Conservation (phyloP, 495 filamentous ascomycete species). For the Hypoxylon lienhwacheense region DNA sequence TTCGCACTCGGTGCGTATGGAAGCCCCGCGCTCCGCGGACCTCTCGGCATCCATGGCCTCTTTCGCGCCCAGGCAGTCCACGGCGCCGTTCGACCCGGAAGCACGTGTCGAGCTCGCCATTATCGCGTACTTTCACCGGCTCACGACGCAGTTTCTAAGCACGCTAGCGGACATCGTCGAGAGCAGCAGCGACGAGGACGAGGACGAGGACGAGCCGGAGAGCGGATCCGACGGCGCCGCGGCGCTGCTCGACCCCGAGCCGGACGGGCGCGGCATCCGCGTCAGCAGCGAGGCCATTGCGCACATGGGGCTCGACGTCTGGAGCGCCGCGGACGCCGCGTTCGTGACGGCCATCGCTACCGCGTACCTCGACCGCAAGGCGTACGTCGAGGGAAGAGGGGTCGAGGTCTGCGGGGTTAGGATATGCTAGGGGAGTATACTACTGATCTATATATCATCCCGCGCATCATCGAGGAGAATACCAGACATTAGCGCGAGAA, state of each 20-base stretch:
- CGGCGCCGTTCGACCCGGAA: conserved; percentile 30
- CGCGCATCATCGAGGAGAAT: no score
- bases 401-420: conserved; percentile 81
- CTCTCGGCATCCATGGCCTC: no score
- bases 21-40: conserved; percentile 35
- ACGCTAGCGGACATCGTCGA: conserved; percentile 71
- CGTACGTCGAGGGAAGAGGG: conserved; percentile 68
- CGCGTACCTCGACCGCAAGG: conserved; percentile 71
- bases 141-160: conserved; percentile 71
- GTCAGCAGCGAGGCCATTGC: conserved; percentile 71
- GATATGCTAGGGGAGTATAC: conserved; percentile 63
- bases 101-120: conserved; percentile 67
- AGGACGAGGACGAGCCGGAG: conserved; percentile 43
- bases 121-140: conserved; percentile 88
- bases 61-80: conserved; percentile 33
- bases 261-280: conserved; percentile 49
- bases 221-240: conserved; percentile 33
- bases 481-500: not conserved
- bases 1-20: conserved; percentile 36
- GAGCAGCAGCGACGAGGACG: conserved; percentile 55
- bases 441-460: no score
- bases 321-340: conserved; percentile 74
- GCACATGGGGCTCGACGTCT: conserved; percentile 82
- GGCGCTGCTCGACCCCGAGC: conserved; percentile 29
- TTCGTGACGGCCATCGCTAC: conserved; percentile 70